These are phyloP conservation scores for Penicillium subrubescens DNA, from an alignment of 495 filamentous ascomycete genomes.

Conservation along the genomic window DNA sequence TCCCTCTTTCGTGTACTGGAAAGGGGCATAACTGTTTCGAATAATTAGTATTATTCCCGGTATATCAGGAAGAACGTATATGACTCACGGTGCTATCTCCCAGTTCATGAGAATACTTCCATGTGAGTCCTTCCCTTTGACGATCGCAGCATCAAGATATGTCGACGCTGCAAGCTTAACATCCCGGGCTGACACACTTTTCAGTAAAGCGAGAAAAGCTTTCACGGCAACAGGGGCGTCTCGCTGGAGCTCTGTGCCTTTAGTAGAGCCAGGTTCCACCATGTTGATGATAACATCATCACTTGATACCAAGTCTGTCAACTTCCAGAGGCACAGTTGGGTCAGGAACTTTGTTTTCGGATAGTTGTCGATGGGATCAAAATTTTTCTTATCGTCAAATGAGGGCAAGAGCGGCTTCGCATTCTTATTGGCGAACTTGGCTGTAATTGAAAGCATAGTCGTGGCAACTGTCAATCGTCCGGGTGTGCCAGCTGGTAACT, in stretches of 20 bases:
- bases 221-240: conserved; percentile 23
- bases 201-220: conserved; percentile 21
- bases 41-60: background rate
- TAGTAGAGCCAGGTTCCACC: conserved; percentile 46
- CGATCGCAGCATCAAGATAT: conserved; percentile 42
- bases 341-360: conserved; percentile 43
- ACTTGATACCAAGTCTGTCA: conserved; percentile 41
- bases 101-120: conserved; percentile 45
- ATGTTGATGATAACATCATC: conserved; percentile 52
- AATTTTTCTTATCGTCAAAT: conserved; percentile 45
- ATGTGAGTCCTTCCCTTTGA: conserved; percentile 48
- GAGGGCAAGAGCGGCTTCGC: conserved; percentile 39
- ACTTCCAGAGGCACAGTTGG: conserved; percentile 44
- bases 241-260: conserved; percentile 43
- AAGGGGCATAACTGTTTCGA: conserved; percentile 19
- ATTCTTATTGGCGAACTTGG: conserved; percentile 35
- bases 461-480: conserved; percentile 45
- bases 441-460: conserved; percentile 33
- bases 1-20: conserved; percentile 39
- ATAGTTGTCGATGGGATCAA: conserved; percentile 39
- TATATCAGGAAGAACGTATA: background rate
- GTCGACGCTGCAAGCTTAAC: conserved; percentile 46
- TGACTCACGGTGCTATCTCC: conserved; percentile 43
- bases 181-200: conserved; percentile 28
- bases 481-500: conserved; percentile 27